These are phyloP conservation scores for Pleurotus djamor DNA, from an alignment of 768 basidiomycete species.

Conservation along the genomic window DNA sequence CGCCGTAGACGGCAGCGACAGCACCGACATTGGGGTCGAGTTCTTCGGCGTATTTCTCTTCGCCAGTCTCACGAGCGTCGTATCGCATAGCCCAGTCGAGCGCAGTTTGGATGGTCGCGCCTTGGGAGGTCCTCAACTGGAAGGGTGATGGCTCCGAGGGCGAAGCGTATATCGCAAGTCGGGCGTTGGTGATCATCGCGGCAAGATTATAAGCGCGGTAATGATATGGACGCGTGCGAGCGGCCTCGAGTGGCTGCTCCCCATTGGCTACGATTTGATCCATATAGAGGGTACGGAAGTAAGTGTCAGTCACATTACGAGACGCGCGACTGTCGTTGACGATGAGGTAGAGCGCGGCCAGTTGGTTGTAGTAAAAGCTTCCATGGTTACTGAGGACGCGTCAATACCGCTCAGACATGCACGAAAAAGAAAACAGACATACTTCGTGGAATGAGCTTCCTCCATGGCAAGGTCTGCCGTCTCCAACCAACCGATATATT, in stretches of 20 bases:
- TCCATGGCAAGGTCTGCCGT: slow-evolving; percentile 43
- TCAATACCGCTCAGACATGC: neutral
- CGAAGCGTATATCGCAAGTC: slow-evolving; percentile 44
- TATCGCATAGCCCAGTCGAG: slow-evolving; percentile 56
- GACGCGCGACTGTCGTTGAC: slow-evolving; percentile 50
- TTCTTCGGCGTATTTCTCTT: slow-evolving; percentile 40
- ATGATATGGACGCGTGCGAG: slow-evolving; percentile 62
- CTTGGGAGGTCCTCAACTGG: slow-evolving; percentile 45
- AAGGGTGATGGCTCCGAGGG: slow-evolving; percentile 40
- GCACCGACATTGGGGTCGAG: slow-evolving; percentile 58
- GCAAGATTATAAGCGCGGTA: slow-evolving; percentile 68
- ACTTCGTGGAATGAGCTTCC: slow-evolving; percentile 50
- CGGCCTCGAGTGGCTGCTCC: slow-evolving; percentile 62
- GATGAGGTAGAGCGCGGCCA: slow-evolving; percentile 53
- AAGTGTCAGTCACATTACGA: slow-evolving; percentile 38
- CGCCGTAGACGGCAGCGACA: slow-evolving; percentile 58
- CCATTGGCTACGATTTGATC: slow-evolving; percentile 54
- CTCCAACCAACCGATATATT: slow-evolving; percentile 57
- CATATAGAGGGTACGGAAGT: slow-evolving; percentile 48
- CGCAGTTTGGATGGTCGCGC: slow-evolving; percentile 57
- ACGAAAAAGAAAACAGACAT: slow-evolving; percentile 11
- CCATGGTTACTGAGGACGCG: slow-evolving; percentile 55
- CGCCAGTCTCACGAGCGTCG: slow-evolving; percentile 25
- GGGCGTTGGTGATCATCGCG: slow-evolving; percentile 65
- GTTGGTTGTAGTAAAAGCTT: slow-evolving; percentile 60